phyloP scores from a whole-genome alignment of 345 rosid genomes.

The Syzygium aqueum region DNA sequence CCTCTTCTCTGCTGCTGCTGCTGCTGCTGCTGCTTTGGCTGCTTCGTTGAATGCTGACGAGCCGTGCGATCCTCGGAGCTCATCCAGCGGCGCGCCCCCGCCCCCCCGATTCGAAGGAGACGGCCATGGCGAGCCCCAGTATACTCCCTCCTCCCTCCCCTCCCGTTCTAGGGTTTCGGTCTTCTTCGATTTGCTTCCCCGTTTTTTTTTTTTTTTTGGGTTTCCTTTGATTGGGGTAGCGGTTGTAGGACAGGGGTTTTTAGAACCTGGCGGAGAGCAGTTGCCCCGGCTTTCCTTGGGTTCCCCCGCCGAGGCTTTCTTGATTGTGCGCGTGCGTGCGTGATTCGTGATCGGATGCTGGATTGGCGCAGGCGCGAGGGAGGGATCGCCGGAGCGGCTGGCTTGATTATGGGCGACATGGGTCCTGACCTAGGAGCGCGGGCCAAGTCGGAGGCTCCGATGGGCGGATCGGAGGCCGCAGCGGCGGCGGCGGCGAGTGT shows the following conservation, averaged over 20 bases:
- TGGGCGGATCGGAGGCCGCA: constrained; percentile 4
- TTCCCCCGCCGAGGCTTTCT: not conserved
- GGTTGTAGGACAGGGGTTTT: not conserved
- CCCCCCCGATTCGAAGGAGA: not conserved
- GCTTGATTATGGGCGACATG: constrained; percentile 8
- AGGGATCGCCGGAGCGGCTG: not conserved
- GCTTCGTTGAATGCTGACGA: not conserved
- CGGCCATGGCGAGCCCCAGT: not conserved
- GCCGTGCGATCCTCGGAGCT: not conserved
- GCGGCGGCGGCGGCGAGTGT: not conserved
- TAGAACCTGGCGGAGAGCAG: not conserved
- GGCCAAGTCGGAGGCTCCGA: constrained; percentile 9
- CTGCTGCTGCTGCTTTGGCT: too few relatives aligned
- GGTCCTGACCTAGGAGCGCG: constrained; percentile 30
- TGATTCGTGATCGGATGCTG: not conserved
- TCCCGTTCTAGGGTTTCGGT: not conserved
- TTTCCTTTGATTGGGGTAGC: not conserved
- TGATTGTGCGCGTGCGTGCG: not conserved
- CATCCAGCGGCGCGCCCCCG: not conserved
- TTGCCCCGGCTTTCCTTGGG: not conserved
- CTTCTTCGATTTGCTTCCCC: not conserved
- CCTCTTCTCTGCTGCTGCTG: not conserved
- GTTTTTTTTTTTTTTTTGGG: not conserved
- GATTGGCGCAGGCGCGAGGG: not conserved
- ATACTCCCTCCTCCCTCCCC: not conserved